Evolutionary conservation across 2,329 filamentous ascomycete species (phyloP), one percentile per base, ranked within the genome.

Genomic region (Arthrinium puccinioides): DNA sequence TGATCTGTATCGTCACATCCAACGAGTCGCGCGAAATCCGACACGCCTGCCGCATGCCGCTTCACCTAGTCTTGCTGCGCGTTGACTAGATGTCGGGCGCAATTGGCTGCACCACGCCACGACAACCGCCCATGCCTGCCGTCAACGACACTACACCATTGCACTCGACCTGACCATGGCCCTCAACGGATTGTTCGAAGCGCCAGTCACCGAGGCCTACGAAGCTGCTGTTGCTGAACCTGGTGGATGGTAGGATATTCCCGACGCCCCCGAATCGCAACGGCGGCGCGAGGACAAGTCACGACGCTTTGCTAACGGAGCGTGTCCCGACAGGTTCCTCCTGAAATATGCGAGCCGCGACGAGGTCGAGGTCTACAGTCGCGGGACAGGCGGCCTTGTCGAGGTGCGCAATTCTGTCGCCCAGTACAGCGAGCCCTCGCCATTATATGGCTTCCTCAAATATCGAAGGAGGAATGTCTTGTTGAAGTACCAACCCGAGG

Each of bases 301-400:
- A 28, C 15, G 18, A 27, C 55, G 38, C 41, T 47, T 24, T 51
- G 43, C 32, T 44, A 43, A 44, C 30, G 30, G 18, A 20, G 37
- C 37, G 32, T 19, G 25, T 41, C 18, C 21, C 38, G 41, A 50
- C 55, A 97, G 92, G 92, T 92, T 98, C 55, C 77, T 97, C 45
- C 79, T 98, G 51, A 89, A 90, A 59, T 98, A 98, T 64, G 73
- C 78, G 45, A 83, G 83, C 44, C 82, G 92, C 61, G 92, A 98
- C 68, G 86, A 90, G 50, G 74, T 98, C 43, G 81, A 86, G 47
- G 64, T 98, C 39, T 69, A 92, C 41, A 77, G 72, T 42, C 78
- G 76, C 48, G 92, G 92, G 34, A 83, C 72, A 48, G 85, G 86
- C 48, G 90, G 92, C 45, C 82, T 95, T 41, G 74, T 79, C 43